phyloP scores from a whole-genome alignment of 257 asterid genomes.

The Petrea volubilis region DNA sequence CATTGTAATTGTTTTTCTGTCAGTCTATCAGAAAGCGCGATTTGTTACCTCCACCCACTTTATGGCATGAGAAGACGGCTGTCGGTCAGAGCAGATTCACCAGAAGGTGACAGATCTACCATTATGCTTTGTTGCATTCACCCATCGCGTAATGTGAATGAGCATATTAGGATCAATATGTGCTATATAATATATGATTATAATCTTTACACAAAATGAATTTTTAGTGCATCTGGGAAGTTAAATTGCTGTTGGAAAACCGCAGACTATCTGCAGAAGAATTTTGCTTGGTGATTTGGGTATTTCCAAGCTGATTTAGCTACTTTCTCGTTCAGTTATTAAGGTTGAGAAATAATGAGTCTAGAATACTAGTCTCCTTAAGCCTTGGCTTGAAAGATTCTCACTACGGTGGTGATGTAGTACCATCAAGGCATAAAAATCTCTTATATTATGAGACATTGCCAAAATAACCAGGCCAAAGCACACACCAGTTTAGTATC shows the following conservation, averaged over 20 bases:
- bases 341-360: neutral
- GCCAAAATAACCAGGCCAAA: too few species aligned
- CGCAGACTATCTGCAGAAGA: neutral
- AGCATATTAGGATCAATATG: neutral
- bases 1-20: constrained; percentile 3
- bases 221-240: neutral
- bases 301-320: neutral
- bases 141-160: neutral
- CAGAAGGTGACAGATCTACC: constrained; percentile 38
- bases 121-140: constrained; percentile 1
- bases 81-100: constrained; percentile 9
- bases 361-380: neutral
- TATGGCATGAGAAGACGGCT: constrained; percentile 51
- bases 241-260: neutral
- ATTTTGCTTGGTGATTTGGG: neutral
- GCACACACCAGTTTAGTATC: too few species aligned
- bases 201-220: neutral
- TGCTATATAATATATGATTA: neutral
- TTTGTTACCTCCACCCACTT: constrained; percentile 31
- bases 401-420: too few species aligned
- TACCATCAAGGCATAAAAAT: too few species aligned
- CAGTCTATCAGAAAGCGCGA: constrained; percentile 40
- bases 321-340: too few species aligned
- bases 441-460: too few species aligned
- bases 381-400: too few species aligned